A percentile compares a stretch with the other conserved stretches of the same genome.
phyloP scores from a whole-genome alignment of 2,329 filamentous ascomycete species.

The Colletotrichum coccodes region DNA sequence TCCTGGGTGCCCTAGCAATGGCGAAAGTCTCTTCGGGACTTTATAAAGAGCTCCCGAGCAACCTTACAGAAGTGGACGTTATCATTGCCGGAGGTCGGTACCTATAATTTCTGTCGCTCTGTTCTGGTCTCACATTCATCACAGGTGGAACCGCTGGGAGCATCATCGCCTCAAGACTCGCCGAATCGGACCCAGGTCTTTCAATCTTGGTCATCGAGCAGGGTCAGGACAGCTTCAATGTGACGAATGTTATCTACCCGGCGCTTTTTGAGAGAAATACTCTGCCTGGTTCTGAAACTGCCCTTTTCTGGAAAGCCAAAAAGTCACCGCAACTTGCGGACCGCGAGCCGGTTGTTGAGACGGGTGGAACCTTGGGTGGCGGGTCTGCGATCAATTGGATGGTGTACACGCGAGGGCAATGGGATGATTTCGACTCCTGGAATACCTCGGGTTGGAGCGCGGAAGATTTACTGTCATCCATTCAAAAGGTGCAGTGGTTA shows the following conservation, averaged over 20 bases:
- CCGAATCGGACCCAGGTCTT: constrained; percentile 38
- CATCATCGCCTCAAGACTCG: constrained; percentile 39
- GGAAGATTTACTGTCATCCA: constrained; percentile 42
- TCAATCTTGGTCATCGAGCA: constrained; percentile 42
- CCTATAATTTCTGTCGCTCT: too few relatives aligned
- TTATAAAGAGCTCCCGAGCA: constrained; percentile 36
- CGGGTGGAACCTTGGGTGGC: constrained; percentile 42
- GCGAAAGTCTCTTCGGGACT: constrained; percentile 34
- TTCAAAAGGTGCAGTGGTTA: constrained; percentile 41
- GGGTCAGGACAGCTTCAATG: constrained; percentile 40
- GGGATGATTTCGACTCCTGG: constrained; percentile 46
- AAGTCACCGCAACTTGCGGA: constrained; percentile 37
- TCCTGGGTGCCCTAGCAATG: not conserved
- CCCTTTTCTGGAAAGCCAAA: constrained; percentile 38
- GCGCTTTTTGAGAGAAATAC: constrained; percentile 34
- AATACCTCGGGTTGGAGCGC: constrained; percentile 45
- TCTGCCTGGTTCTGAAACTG: constrained; percentile 21
- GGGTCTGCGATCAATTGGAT: constrained; percentile 46
- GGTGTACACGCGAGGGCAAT: constrained; percentile 45
- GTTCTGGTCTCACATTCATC: not conserved
- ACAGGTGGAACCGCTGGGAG: constrained; percentile 42
- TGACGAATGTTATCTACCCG: constrained; percentile 38
- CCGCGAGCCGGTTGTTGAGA: constrained; percentile 36
- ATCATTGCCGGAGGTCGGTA: constrained; percentile 58
- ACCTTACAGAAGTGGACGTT: constrained; percentile 57